These are phyloP conservation scores for Oryza glaberrima DNA, from an alignment of 176 grass and related monocot genomes.

Conservation along the genomic window DNA sequence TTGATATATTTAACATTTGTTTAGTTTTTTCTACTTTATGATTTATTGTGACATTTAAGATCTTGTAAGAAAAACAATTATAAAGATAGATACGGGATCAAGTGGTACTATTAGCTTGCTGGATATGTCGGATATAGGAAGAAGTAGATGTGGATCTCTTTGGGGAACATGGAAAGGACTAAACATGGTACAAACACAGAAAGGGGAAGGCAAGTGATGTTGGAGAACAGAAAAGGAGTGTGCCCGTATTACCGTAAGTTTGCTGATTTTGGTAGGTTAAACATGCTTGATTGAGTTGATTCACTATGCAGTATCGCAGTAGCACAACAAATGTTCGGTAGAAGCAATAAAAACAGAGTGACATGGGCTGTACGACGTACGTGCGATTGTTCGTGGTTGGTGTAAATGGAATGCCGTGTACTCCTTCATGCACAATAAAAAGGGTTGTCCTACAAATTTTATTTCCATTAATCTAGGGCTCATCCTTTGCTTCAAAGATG, in stretches of 20 bases:
- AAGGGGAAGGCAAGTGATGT: background rate
- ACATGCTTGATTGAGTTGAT: background rate
- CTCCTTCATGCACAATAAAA: background rate
- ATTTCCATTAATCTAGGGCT: background rate
- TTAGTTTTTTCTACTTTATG: background rate
- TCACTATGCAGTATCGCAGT: background rate
- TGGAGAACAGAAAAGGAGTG: background rate
- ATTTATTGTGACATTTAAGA: background rate
- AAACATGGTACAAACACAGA: background rate
- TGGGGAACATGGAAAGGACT: background rate
- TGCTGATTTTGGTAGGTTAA: background rate
- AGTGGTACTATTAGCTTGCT: background rate
- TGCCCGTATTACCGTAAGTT: background rate
- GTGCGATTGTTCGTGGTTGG: background rate
- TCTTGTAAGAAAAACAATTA: background rate
- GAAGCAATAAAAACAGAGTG: background rate
- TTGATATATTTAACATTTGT: background rate
- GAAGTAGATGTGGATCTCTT: background rate
- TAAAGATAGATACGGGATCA: background rate
- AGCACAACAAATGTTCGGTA: background rate
- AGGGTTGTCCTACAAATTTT: background rate
- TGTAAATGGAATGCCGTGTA: background rate
- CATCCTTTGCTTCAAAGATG: background rate
- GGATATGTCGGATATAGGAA: background rate
- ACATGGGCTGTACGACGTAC: background rate